These are phyloP conservation scores for Torulaspora delbrueckii DNA, from an alignment of 805 yeast genomes.

Conservation along the genomic window DNA sequence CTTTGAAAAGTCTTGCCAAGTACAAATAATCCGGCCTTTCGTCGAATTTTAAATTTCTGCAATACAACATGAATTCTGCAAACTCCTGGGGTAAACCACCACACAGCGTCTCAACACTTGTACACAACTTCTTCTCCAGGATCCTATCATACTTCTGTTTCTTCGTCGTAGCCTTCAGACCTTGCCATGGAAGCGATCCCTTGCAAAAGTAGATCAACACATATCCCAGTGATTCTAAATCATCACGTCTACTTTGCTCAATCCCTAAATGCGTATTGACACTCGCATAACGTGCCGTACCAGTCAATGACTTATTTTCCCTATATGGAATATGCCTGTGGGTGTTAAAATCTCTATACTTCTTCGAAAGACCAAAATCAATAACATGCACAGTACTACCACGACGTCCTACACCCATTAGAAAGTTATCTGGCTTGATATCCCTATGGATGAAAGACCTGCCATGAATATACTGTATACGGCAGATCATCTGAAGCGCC, in stretches of 20 bases:
- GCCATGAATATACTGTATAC: constrained; percentile 94
- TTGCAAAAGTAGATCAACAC: constrained; percentile 91
- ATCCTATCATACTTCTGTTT: constrained; percentile 96
- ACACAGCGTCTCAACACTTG: constrained; percentile 79
- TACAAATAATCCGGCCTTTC: constrained; percentile 94
- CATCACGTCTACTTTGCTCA: constrained; percentile 96
- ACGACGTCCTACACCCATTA: constrained; percentile 84
- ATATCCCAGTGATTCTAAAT: constrained; percentile 89
- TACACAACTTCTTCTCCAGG: constrained; percentile 89
- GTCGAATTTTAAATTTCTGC: constrained; percentile 86
- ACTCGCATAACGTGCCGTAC: constrained; percentile 95
- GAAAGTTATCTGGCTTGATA: constrained; percentile 79
- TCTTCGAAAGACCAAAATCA: constrained; percentile 91
- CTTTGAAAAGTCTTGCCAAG: constrained; percentile 83
- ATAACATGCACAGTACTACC: constrained; percentile 94
- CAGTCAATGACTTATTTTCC: constrained; percentile 93
- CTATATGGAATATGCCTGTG: constrained; percentile 94
- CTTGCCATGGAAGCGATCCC: constrained; percentile 98
- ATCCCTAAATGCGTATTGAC: constrained; percentile 95
- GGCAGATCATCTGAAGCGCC: constrained; percentile 91
- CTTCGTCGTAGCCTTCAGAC: constrained; percentile 92
- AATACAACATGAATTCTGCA: constrained; percentile 79
- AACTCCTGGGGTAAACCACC: constrained; percentile 91
- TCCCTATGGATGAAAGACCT: constrained; percentile 85
- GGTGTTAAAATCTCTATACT: constrained; percentile 89